Conservation (phyloP, 202 grass and related monocot species). For the Bolboschoenoplectus hybrid region DNA sequence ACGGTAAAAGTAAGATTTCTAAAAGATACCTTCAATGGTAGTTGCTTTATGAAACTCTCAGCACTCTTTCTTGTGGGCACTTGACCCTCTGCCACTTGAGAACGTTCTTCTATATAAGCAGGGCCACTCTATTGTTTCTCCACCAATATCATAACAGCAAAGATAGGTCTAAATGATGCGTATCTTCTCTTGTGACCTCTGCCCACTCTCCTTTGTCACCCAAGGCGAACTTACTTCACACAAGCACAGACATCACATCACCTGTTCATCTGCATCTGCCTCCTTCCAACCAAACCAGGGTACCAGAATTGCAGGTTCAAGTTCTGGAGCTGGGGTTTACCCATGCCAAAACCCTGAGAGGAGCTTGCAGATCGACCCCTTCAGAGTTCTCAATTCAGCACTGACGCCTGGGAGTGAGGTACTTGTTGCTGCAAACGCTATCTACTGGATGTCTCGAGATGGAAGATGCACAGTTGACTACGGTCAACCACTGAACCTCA, state of each 20-base stretch:
- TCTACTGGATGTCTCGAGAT: conserved; percentile 20
- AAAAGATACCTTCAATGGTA: neutral
- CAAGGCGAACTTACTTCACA: conserved; percentile 29
- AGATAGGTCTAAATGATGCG: neutral
- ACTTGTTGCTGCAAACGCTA: conserved; percentile 11
- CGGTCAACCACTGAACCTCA: neutral
- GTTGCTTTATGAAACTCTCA: conserved; percentile 14
- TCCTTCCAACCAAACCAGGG: conserved; percentile 29
- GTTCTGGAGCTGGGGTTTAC: neutral
- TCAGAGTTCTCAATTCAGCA: conserved; percentile 1
- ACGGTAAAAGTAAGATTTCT: neutral
- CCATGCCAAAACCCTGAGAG: conserved; percentile 5
- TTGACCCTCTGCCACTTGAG: neutral
- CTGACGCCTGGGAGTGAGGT: neutral
- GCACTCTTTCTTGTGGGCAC: conserved; percentile 23
- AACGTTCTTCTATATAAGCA: conserved; percentile 21
- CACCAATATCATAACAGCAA: conserved; percentile 2
- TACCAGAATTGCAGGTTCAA: neutral
- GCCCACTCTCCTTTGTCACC: conserved; percentile 2
- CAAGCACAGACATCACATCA: neutral
- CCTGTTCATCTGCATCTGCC: neutral
- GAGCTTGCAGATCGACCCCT: conserved; percentile 2
- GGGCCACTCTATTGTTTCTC: neutral
- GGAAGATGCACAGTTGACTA: neutral
- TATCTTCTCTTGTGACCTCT: neutral